These are phyloP conservation scores for Trypanosomatidae sp. DNA, from an alignment of 208 protist species.

Conservation along the genomic window DNA sequence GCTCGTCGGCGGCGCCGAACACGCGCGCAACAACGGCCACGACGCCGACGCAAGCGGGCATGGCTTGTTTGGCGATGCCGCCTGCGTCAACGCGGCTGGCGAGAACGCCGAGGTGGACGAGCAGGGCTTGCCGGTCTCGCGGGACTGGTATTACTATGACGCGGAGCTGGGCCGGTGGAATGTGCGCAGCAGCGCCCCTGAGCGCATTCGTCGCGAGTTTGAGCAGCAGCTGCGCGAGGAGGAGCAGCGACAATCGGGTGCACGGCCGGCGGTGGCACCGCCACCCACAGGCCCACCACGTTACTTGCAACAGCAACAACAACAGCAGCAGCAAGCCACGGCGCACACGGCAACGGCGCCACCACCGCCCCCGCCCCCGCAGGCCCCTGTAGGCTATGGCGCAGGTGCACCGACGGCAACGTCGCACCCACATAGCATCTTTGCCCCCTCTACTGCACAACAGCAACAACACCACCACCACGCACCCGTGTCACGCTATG, in stretches of 20 bases:
- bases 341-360: background rate
- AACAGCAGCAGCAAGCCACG: background rate
- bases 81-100: too few relatives aligned
- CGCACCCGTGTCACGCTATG: constrained; percentile 34
- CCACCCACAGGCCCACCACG: constrained; percentile 3
- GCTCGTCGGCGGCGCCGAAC: too few relatives aligned
- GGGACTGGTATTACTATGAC: constrained; percentile 82
- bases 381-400: too few relatives aligned
- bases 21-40: too few relatives aligned
- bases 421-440: constrained; percentile 3
- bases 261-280: constrained; percentile 16
- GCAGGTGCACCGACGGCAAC: too few relatives aligned
- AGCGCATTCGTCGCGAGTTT: constrained; percentile 44
- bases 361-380: constrained; percentile 5
- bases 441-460: constrained; percentile 1
- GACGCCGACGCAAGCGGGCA: too few relatives aligned
- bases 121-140: constrained; percentile 61
- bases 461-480: constrained; percentile 3
- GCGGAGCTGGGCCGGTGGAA: constrained; percentile 51
- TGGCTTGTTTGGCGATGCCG: too few relatives aligned
- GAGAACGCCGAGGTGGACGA: constrained; percentile 53
- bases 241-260: constrained; percentile 31
- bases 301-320: background rate
- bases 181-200: constrained; percentile 53
- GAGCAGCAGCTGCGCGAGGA: constrained; percentile 37